These are phyloP conservation scores for Xylaria castorea DNA, from an alignment of 495 filamentous ascomycete species.

Conservation along the genomic window DNA sequence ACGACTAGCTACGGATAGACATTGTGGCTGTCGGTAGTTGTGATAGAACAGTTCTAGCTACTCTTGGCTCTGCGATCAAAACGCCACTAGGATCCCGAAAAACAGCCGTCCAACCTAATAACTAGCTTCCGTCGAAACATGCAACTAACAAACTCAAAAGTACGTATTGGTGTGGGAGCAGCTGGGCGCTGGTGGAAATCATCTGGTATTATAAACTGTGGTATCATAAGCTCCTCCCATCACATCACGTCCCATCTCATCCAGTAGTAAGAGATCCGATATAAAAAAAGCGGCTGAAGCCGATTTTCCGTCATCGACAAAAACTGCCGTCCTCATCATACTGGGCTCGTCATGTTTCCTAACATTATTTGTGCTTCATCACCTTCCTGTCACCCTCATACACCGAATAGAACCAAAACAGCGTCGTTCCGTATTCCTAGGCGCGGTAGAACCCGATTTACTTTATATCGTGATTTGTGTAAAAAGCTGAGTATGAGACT, in stretches of 20 bases:
- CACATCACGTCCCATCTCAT: neutral
- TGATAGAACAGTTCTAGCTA: neutral
- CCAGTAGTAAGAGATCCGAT: neutral
- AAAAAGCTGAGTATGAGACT: neutral
- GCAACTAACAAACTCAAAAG: neutral
- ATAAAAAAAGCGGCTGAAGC: neutral
- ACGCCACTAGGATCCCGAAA: neutral
- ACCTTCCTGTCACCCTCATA: neutral
- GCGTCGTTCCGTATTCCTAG: neutral
- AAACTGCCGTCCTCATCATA: neutral
- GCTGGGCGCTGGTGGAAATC: constrained; percentile 6
- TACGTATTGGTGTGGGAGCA: neutral
- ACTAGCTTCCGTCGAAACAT: neutral
- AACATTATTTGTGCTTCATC: neutral
- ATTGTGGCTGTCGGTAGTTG: neutral
- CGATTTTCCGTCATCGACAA: neutral
- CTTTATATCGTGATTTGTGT: neutral
- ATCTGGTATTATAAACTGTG: constrained; percentile 24
- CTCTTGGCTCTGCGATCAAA: constrained; percentile 5
- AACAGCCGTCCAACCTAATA: neutral
- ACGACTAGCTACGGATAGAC: too few relatives aligned
- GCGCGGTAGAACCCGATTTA: neutral
- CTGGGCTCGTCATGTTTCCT: neutral
- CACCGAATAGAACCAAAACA: neutral
- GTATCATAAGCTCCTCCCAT: constrained; percentile 20